These are phyloP conservation scores for Stachybotrys chartarum DNA, from an alignment of 2,329 filamentous ascomycete species.

Conservation along the genomic window DNA sequence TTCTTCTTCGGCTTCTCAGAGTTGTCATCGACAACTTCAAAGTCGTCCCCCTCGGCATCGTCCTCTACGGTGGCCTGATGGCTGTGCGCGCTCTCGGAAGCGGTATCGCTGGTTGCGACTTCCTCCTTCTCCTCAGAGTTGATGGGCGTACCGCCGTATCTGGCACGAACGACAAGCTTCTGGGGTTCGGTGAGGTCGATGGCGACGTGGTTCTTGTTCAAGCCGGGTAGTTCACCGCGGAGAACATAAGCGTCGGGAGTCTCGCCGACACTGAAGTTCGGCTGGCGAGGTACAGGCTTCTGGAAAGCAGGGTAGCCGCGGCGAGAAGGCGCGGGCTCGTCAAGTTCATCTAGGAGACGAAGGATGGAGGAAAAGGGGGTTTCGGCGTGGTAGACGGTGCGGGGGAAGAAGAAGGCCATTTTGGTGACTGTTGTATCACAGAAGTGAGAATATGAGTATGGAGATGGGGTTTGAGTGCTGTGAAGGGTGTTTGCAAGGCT, in stretches of 20 bases:
- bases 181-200: not conserved
- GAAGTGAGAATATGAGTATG: not conserved
- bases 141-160: too few species aligned
- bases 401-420: constrained; percentile 1
- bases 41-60: not conserved
- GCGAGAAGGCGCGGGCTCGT: not conserved
- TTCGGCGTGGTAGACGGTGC: not conserved
- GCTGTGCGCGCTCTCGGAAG: not conserved
- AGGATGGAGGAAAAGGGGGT: not conserved
- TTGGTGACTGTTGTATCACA: not conserved
- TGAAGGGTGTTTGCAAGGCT: not conserved
- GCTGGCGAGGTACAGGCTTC: not conserved
- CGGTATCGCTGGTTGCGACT: not conserved
- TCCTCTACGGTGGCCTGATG: not conserved
- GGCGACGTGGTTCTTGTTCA: not conserved
- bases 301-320: not conserved
- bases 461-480: not conserved
- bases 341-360: not conserved
- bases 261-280: not conserved
- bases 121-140: not conserved
- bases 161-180: not conserved
- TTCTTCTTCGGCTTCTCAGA: not conserved
- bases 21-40: not conserved
- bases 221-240: not conserved
- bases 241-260: not conserved